A percentile compares a stretch with the other conserved stretches of the same genome.
Conservation (phyloP, 2,329 filamentous ascomycete genomes). For the Byssothecium circinans region DNA sequence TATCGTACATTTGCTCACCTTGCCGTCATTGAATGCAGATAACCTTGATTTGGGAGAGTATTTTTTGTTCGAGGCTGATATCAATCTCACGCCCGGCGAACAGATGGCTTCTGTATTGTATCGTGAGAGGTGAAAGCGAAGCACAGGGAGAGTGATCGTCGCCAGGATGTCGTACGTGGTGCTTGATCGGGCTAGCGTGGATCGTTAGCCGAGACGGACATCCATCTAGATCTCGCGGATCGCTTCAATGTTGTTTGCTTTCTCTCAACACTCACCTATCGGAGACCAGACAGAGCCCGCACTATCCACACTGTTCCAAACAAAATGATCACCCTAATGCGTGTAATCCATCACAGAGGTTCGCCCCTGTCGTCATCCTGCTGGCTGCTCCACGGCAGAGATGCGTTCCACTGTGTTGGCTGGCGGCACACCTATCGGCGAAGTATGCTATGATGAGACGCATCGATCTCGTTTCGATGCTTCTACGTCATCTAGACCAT, state of each 20-base stretch:
- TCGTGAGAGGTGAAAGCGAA: not conserved
- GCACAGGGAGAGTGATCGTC: not conserved
- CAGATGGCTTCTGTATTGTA: not conserved
- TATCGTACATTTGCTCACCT: not conserved
- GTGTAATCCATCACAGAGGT: conserved; percentile 1
- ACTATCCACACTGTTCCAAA: not conserved
- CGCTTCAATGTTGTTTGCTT: not conserved
- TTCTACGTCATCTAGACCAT: not conserved
- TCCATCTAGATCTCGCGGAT: not conserved
- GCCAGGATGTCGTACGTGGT: conserved; percentile 7
- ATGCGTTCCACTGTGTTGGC: too few relatives aligned
- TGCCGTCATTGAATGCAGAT: not conserved
- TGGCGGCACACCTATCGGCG: too few relatives aligned
- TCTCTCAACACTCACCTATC: not conserved
- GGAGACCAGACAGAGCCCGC: not conserved
- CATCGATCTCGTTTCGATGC: not conserved
- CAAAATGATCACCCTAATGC: not conserved
- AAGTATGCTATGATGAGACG: too few relatives aligned
- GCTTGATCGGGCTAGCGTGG: conserved; percentile 1
- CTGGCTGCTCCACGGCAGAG: not conserved
- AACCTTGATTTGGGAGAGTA: too few relatives aligned
- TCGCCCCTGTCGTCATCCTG: conserved; percentile 4
- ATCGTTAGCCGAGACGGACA: not conserved
- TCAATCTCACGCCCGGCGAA: too few relatives aligned
- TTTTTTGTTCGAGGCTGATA: too few relatives aligned